These are phyloP conservation scores for Claviceps citrina DNA, from an alignment of 2,329 filamentous ascomycete genomes.

Conservation along the genomic window DNA sequence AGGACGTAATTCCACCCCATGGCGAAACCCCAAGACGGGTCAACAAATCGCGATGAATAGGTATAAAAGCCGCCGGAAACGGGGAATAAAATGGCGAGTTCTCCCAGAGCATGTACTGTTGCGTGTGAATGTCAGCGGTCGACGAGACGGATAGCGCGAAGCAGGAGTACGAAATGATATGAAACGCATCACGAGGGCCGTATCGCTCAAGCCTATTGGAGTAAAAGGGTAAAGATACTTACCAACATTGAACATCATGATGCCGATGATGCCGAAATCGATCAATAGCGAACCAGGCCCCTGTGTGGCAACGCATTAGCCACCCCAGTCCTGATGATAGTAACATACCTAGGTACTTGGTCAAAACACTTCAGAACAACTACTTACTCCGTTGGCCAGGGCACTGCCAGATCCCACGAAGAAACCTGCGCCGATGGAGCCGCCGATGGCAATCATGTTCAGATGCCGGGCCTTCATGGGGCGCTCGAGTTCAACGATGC, in stretches of 20 bases:
- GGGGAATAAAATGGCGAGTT: conserved; percentile 43
- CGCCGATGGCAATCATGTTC: conserved; percentile 41
- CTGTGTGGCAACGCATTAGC: conserved; percentile 9
- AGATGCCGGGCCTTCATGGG: conserved; percentile 38
- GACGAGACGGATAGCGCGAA: too few relatives aligned
- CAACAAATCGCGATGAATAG: conserved; percentile 43
- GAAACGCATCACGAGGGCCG: too few relatives aligned
- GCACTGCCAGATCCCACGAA: conserved; percentile 43
- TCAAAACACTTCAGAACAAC: neutral
- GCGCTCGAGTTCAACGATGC: conserved; percentile 23
- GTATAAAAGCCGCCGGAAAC: conserved; percentile 45
- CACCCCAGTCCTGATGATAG: too few relatives aligned
- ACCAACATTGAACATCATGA: conserved; percentile 45
- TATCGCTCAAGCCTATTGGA: neutral
- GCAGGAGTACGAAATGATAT: neutral
- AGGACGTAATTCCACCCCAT: conserved; percentile 36
- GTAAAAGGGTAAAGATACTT: conserved; percentile 9
- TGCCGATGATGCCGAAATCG: conserved; percentile 39
- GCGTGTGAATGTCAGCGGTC: neutral
- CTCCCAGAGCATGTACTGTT: conserved; percentile 38
- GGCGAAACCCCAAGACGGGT: conserved; percentile 40
- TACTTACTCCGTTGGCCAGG: conserved; percentile 28
- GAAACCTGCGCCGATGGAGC: conserved; percentile 42
- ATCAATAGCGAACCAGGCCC: conserved; percentile 29
- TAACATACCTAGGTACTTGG: too few relatives aligned